Conservation (phyloP, 208 protist species). For the Trypanosoma conorhini region DNA sequence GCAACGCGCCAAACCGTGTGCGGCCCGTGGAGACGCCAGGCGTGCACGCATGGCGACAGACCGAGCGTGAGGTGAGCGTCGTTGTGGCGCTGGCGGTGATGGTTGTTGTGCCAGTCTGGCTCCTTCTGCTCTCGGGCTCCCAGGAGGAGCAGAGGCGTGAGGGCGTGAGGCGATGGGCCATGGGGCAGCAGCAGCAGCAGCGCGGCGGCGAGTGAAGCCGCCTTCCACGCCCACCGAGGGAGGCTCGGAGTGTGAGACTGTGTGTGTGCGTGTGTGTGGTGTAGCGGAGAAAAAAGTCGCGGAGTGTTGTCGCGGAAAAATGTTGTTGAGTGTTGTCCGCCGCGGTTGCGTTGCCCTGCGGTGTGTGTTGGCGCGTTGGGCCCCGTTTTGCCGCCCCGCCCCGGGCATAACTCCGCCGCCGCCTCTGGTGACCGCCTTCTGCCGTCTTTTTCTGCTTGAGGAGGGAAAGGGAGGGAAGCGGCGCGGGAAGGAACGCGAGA, state of each 20-base stretch:
- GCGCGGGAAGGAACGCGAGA: too few species aligned
- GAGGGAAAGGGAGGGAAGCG: constrained; percentile 5
- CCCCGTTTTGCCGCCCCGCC: background rate
- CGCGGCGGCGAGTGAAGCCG: constrained; percentile 18
- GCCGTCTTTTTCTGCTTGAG: constrained; percentile 12
- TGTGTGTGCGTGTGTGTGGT: background rate
- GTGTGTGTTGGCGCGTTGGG: constrained; percentile 8
- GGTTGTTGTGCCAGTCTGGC: constrained; percentile 54
- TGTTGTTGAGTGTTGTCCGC: too few species aligned
- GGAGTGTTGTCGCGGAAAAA: too few species aligned
- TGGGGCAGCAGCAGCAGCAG: constrained; percentile 7
- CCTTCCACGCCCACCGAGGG: too few species aligned
- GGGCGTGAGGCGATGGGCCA: constrained; percentile 34
- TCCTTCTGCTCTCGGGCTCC: constrained; percentile 45
- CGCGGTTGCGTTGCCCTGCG: too few species aligned
- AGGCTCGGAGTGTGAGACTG: background rate
- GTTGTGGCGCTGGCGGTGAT: constrained; percentile 50
- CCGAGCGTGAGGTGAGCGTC: constrained; percentile 53
- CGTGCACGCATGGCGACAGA: constrained; percentile 43
- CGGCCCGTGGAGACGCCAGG: constrained; percentile 45
- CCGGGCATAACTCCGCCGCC: background rate
- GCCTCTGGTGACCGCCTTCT: background rate
- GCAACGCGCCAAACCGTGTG: constrained; percentile 56
- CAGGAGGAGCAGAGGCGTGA: constrained; percentile 38
- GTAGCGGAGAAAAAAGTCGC: background rate